Percentiles rank a stretch among this genome's conserved stretches.
phyloP scores from a whole-genome alignment of 208 protist genomes.

The Eutreptiella sp. region DNA sequence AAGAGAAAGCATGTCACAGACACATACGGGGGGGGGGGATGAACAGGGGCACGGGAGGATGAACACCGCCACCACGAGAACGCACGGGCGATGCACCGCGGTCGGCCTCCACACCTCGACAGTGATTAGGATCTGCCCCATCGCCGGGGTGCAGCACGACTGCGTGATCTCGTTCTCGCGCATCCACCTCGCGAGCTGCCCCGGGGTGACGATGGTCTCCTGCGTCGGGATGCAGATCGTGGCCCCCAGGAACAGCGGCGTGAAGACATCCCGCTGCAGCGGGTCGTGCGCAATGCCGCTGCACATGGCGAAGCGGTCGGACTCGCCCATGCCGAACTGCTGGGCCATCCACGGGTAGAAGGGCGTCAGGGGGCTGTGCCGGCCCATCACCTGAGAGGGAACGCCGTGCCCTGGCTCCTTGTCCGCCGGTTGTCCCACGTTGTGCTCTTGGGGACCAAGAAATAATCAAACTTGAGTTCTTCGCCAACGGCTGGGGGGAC shows the following conservation, averaged over 20 bases:
- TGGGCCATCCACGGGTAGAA: slow-evolving; percentile 56
- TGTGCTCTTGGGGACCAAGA: no score
- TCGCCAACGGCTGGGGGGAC: no score
- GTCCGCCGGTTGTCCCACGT: no score
- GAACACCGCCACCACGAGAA: no score
- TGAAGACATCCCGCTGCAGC: slow-evolving; percentile 59
- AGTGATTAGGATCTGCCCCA: slow-evolving; percentile 45
- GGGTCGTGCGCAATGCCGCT: slow-evolving; percentile 57
- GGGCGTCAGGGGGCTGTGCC: slow-evolving; percentile 41
- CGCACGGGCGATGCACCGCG: no score
- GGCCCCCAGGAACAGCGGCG: slow-evolving; percentile 54
- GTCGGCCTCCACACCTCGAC: no score
- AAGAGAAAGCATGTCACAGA: no score
- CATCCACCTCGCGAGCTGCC: slow-evolving; percentile 45
- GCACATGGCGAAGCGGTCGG: slow-evolving; percentile 46
- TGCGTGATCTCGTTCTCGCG: slow-evolving; percentile 34
- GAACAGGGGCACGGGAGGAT: no score
- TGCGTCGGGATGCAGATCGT: slow-evolving; percentile 44
- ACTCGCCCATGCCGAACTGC: slow-evolving; percentile 30
- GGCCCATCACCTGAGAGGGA: slow-evolving; percentile 6
- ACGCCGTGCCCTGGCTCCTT: no score
- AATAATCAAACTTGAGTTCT: no score
- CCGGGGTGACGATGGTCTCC: slow-evolving; percentile 47
- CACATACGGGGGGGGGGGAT: no score
- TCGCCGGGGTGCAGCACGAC: slow-evolving; percentile 50